Evolutionary conservation across 2,329 filamentous ascomycete species (phyloP).

Genomic region (Ascochyta clinopodiicola): DNA sequence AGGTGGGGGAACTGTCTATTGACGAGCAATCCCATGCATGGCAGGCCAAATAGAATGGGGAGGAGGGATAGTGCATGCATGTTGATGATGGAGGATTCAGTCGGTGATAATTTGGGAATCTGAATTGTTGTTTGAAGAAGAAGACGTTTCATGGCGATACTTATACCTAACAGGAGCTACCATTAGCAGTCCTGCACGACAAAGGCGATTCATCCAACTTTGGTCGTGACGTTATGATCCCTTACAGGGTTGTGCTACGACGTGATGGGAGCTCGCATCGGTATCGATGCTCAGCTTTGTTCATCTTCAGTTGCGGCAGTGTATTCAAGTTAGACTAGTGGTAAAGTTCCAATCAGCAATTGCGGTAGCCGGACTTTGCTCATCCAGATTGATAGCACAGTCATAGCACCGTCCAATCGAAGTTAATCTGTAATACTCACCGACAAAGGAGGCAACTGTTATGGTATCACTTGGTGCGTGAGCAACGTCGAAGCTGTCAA

Average conservation of each 20-base stretch:
- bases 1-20: slow-evolving; percentile 40
- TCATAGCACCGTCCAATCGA: not conserved
- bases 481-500: slow-evolving; percentile 12
- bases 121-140: not conserved
- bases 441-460: not conserved
- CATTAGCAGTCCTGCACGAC: not conserved
- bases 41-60: slow-evolving; percentile 24
- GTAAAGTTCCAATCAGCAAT: not conserved
- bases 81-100: not conserved
- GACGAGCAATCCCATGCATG: slow-evolving; percentile 21
- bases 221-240: slow-evolving; percentile 6
- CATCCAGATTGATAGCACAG: not conserved
- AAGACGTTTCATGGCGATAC: not conserved
- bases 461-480: not conserved
- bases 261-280: not conserved
- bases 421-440: not conserved
- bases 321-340: not conserved
- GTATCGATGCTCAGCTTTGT: not conserved
- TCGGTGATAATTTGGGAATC: not conserved
- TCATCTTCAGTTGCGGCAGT: not conserved
- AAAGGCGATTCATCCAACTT: not conserved
- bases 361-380: too few relatives aligned
- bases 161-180: slow-evolving; percentile 12
- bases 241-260: slow-evolving; percentile 22
- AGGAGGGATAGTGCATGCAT: slow-evolving; percentile 35